Evolutionary conservation across 2,329 filamentous ascomycete genomes (phyloP), one percentile per base, ranked within the genome.

Genomic region (Ophiocordyceps australis): DNA sequence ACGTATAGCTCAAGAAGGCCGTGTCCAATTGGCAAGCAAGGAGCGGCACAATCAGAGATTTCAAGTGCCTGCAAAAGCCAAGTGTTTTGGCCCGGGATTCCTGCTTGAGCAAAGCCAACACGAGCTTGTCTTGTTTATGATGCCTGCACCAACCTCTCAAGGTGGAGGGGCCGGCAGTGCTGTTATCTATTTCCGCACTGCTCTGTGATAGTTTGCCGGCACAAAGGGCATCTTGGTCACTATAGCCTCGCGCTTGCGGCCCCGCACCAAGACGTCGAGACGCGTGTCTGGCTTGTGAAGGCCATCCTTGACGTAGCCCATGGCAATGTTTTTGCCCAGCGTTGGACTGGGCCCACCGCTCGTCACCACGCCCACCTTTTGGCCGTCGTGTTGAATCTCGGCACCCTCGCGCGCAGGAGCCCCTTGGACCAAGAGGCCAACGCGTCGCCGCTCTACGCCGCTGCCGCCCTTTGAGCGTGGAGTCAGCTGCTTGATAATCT

Each of bases 141-240:
- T n/a, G n/a, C n/a, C n/a, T n/a, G n/a, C n/a, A n/a, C n/a, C n/a
- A n/a, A n/a, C n/a, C n/a, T n/a, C n/a, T n/a, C n/a, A n/a, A n/a
- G n/a, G n/a, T n/a, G n/a, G n/a, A n/a, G n/a, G n/a, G n/a, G n/a
- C n/a, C n/a, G n/a, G n/a, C n/a, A n/a, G n/a, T n/a, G n/a, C n/a
- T n/a, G n/a, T n/a, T n/a, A n/a, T n/a, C n/a, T n/a, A n/a, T n/a
- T n/a, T n/a, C n/a, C n/a, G n/a, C n/a, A n/a, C n/a, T n/a, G n/a
- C n/a, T 37, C 43, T 47, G 39, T 43, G 77, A 51, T 92, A 93
- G 52, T 80, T 83, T 40, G 65, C 71, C 26, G 72, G 63, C 26
- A 91, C 65, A 49, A 92, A 93, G 2, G 85, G 85, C 83, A 93
- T 89, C 59, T 85, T 85, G 7, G 71, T 65, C 17, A 93, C 77